Evolutionary conservation across 805 yeast genomes (phyloP), one percentile per base, ranked within the genome.

Genomic region (Kazachstania viticola): DNA sequence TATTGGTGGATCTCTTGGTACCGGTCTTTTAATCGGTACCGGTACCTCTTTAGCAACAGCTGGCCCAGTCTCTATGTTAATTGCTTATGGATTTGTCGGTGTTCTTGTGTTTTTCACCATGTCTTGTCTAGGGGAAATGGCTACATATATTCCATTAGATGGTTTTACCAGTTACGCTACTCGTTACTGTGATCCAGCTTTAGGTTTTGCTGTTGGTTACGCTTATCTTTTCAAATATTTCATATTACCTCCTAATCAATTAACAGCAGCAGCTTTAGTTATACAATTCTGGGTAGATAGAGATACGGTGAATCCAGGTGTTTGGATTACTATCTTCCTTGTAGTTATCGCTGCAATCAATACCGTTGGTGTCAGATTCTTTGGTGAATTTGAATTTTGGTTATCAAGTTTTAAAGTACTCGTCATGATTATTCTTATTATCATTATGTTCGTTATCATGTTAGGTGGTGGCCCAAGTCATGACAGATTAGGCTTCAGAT

Each of bases 1-100:
- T 41, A 72, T 82, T 42, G 93, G 91, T 43, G 88, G 91, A 43
- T 81, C 88, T 7, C 58, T 81, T 32, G 91, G 91, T 34, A 79
- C 91, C 1, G 93, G 87, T 48, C 63, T 81, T 35, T 61, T 81
- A 41, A 76, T 81, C 42, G 84, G 87, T 46, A 77, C 87, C 3
- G 84, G 85, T 35, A 59, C 73, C 12, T 75, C 87, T 1, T 62
- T 81, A 34, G 62, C 66, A n/a, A 52, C 65, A 9, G 84, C 82
- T 11, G 94, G 94, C 6, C 88, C 56, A 4, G 71, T 61, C 4
- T 53, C 69, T 3, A 48, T 66, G 23, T 51, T 77, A 27, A 66
- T 81, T 32, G 71, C 83, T 4, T 83, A 81, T 49, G 54, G 75
- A 5, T 51, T 75, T 31, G 75, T 81, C 42, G 93, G 93, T n/a